phyloP scores from a whole-genome alignment of 176 grass and related monocot species.

The sorghum (Sorghum bicolor) region DNA sequence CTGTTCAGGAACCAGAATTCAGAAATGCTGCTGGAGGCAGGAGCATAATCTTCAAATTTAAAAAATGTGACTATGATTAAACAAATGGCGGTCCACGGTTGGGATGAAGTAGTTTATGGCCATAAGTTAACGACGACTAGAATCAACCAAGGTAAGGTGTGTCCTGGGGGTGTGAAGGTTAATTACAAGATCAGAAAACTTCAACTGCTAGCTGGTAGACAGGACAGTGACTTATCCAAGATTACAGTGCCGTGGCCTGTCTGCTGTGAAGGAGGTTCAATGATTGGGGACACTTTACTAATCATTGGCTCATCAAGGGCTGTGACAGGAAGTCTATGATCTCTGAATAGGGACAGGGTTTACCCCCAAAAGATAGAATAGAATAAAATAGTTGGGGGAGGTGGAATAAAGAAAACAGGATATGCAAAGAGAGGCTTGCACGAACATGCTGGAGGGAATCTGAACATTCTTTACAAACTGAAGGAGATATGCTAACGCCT shows the following conservation, averaged over 20 bases:
- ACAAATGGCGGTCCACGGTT: conserved; percentile 39
- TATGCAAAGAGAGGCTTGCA: conserved; percentile 40
- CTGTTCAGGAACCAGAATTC: conserved; percentile 32
- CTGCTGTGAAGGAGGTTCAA: conserved; percentile 25
- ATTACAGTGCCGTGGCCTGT: conserved; percentile 37
- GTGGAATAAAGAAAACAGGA: conserved; percentile 39
- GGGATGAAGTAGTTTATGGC: conserved; percentile 34
- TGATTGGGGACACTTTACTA: conserved; percentile 48
- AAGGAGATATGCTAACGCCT: conserved; percentile 14
- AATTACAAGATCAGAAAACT: conserved; percentile 26
- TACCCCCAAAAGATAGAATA: conserved; percentile 21
- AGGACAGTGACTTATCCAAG: conserved; percentile 45
- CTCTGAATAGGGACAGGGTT: conserved; percentile 35
- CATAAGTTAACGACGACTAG: not conserved
- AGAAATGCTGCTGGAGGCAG: conserved; percentile 1
- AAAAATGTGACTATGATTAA: conserved; percentile 30
- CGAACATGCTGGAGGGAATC: conserved; percentile 51
- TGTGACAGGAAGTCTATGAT: conserved; percentile 26
- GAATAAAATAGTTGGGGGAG: conserved; percentile 13
- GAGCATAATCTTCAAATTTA: conserved; percentile 23
- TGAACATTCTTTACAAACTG: conserved; percentile 38
- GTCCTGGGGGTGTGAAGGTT: conserved; percentile 16
- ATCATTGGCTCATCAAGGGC: conserved; percentile 37
- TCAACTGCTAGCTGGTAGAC: conserved; percentile 50
- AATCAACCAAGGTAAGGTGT: conserved; percentile 10